Base-by-base conservation (phyloP, 2,329 filamentous ascomycete genomes). In the Colletotrichum eleusines region DNA sequence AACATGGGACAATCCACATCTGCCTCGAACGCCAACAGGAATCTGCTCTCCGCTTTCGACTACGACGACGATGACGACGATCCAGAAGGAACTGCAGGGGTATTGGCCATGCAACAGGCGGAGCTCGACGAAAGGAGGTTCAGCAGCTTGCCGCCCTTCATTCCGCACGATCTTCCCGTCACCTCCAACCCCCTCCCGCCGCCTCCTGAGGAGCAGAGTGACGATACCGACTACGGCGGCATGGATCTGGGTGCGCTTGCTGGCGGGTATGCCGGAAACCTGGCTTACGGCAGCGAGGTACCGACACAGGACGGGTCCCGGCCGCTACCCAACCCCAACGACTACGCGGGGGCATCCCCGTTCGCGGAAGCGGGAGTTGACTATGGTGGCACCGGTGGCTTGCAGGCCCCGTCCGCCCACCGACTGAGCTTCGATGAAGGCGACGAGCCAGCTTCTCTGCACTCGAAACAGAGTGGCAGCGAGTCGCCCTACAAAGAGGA, bases 341-440 rank as follows among this genome's bases (percentile, higher is more conserved):
- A 80, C 55, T 65, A 73, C 64, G 78, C 81, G 20, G 76, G 77
- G 66, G 76, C 79, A 1, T 78, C 84, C 1, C 82, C 83, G 8
- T 87, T 87, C 73, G 78, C 83, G 18, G 86, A 90, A 65, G 94
- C 92, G 7, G 88, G 92, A 64, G 92, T 97, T 61, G 95, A 98
- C 80, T 94, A 94, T 57, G 92, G 90, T 60, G 95, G 93, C 9
- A 98, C 94, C n/a, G 96, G 95, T 50, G 96, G 96, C 1, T 82
- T 98, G 35, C 90, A 94, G 72, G 89, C 93, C 69, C 94, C 95
- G 2, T 89, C 86, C 60, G 86, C 85, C 8, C 88, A 94, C 74
- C 89, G 94, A 71, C 85, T 94, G 76, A 98, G 94, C 81, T 98
- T 96, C 76, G 95, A 98, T 75, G 94, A 97, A 78, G 95, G 94